phyloP scores from a whole-genome alignment of 139 green algal species.

The Yamagishiella unicocca region DNA sequence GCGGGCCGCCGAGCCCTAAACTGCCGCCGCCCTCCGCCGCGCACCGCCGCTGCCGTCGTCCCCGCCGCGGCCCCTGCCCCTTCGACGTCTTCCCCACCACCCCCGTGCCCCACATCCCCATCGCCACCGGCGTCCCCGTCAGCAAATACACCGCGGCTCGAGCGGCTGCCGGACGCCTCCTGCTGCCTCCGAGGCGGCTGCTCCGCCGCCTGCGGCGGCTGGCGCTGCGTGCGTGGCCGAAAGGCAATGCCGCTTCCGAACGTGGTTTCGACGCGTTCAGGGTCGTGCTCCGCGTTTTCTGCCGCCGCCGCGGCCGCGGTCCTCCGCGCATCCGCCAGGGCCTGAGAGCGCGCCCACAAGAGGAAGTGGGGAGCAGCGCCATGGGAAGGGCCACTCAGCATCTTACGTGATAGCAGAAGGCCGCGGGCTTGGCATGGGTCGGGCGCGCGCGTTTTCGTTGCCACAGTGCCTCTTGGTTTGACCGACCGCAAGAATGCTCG shows the following conservation, averaged over 20 bases:
- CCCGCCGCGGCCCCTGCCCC: neutral
- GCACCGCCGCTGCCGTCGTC: neutral
- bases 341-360: no score
- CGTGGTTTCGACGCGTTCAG: neutral
- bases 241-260: slow-evolving; percentile 44
- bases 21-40: slow-evolving; percentile 1
- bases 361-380: no score
- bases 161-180: neutral
- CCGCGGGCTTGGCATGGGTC: no score
- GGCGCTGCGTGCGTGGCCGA: slow-evolving; percentile 9
- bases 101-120: neutral
- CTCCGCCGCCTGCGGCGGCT: neutral
- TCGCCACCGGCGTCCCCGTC: neutral
- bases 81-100: neutral
- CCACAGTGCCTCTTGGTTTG: no score
- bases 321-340: neutral
- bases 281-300: slow-evolving; percentile 13
- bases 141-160: neutral
- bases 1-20: neutral
- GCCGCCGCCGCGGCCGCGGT: neutral
- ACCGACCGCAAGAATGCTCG: no score
- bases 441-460: no score
- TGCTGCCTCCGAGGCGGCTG: neutral
- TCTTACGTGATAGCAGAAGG: no score
- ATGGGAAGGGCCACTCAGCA: no score